Evolutionary conservation across 306 rosid species (phyloP).

Genomic region (Cucurbita moschata): DNA sequence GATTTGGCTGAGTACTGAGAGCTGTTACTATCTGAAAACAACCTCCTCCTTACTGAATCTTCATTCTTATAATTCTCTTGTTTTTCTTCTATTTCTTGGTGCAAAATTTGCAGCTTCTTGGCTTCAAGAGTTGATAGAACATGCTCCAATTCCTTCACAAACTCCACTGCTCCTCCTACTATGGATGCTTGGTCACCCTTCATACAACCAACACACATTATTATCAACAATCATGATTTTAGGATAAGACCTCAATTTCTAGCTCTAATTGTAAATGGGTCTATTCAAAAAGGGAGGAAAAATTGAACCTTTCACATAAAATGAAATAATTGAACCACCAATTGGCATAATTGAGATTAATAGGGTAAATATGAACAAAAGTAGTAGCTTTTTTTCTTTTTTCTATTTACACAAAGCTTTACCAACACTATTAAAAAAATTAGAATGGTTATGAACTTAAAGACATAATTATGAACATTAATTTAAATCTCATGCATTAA

Average conservation of each 20-base stretch:
- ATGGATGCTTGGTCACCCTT: slow-evolving; percentile 97
- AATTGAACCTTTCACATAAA: not conserved
- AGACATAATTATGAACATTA: not conserved
- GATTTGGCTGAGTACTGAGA: slow-evolving; percentile 44
- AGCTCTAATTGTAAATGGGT: not conserved
- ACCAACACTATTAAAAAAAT: not conserved
- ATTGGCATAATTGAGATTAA: not conserved
- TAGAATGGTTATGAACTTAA: not conserved
- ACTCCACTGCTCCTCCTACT: slow-evolving; percentile 91
- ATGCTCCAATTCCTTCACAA: slow-evolving; percentile 79
- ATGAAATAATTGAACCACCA: not conserved
- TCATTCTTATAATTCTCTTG: not conserved
- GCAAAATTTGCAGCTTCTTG: slow-evolving; percentile 45
- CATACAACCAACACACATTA: not conserved
- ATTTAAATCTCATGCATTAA: not conserved
- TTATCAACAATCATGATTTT: not conserved
- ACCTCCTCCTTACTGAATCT: not conserved
- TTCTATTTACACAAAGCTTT: not conserved
- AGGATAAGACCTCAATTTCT: not conserved
- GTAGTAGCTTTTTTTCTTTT: not conserved
- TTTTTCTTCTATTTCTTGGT: not conserved
- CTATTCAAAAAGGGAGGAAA: not conserved
- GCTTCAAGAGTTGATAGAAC: slow-evolving; percentile 61
- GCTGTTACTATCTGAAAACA: slow-evolving; percentile 37
- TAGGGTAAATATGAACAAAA: not conserved